Percentiles rank a stretch among this genome's conserved stretches.
These are phyloP conservation scores for Candida stauntonica DNA, from an alignment of 805 yeast species.

Conservation along the genomic window DNA sequence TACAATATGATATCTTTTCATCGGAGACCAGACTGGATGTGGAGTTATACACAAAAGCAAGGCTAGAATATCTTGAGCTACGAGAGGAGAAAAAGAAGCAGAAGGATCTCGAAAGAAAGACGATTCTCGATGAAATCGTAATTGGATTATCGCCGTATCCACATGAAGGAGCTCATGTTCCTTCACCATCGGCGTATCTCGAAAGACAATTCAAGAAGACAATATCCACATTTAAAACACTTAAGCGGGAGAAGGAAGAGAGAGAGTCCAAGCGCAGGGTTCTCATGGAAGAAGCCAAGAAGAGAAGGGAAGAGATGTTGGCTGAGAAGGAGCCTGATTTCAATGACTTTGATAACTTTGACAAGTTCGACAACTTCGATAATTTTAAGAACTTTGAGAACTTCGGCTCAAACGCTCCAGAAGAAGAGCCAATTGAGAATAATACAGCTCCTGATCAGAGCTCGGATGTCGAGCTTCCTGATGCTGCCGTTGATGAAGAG, in stretches of 20 bases:
- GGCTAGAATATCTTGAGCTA: conserved; percentile 35
- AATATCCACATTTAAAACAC: conserved; percentile 27
- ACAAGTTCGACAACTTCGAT: conserved; percentile 24
- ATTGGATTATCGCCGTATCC: conserved; percentile 14
- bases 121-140: conserved; percentile 3
- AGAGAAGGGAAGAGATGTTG: conserved; percentile 8
- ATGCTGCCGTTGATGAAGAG: too few relatives aligned
- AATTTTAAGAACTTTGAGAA: conserved; percentile 32
- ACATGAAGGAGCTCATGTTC: conserved; percentile 2
- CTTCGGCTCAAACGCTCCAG: conserved; percentile 14
- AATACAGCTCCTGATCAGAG: too few relatives aligned
- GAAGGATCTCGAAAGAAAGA: conserved; percentile 1
- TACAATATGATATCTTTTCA: conserved; percentile 1
- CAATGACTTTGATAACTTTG: conserved; percentile 15
- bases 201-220: conserved; percentile 32
- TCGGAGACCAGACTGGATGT: conserved; percentile 41
- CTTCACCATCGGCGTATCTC: conserved; percentile 23
- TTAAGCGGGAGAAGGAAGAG: conserved; percentile 31
- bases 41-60: conserved; percentile 48
- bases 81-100: conserved; percentile 12
- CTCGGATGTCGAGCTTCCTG: not conserved
- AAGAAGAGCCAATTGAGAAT: too few relatives aligned
- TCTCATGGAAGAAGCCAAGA: conserved; percentile 13
- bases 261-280: conserved; percentile 26
- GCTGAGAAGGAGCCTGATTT: conserved; percentile 5